Evolutionary conservation across 163 green algal genomes (phyloP).

Genomic region (Scenedesmus sp.): DNA sequence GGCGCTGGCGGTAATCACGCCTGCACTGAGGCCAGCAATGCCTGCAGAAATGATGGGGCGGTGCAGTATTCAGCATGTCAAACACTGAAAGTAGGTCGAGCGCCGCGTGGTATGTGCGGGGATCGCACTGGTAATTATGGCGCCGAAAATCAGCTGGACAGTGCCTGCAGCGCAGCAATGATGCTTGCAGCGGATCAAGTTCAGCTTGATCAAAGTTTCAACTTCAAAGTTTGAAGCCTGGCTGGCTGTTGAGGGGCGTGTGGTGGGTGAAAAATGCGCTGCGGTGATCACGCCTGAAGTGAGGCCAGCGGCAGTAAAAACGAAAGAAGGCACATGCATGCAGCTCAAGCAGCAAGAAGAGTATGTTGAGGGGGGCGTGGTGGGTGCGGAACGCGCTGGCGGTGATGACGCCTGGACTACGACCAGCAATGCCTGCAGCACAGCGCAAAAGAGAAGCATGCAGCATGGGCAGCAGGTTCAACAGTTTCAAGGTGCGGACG

Average conservation of each 20-base stretch:
- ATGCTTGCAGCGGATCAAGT: no score
- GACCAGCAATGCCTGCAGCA: background rate
- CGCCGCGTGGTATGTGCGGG: no score
- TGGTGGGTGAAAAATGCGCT: constrained; percentile 90
- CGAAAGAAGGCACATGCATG: constrained; percentile 37
- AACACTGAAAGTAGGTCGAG: no score
- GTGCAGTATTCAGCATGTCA: no score
- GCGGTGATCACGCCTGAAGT: constrained; percentile 73
- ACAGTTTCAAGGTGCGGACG: no score
- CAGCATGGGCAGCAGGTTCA: no score
- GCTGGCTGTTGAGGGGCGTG: constrained; percentile 81
- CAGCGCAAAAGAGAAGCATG: background rate
- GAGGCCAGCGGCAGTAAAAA: constrained; percentile 56
- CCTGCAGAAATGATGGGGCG: background rate
- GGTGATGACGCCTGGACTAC: no score
- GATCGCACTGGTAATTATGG: no score
- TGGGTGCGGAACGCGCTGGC: constrained; percentile 83
- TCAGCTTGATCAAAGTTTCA: no score
- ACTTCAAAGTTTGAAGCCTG: constrained; percentile 76
- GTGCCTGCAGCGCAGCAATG: no score
- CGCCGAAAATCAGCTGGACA: no score
- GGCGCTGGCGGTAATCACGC: constrained; percentile 78
- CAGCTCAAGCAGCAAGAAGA: constrained; percentile 59
- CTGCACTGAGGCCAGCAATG: constrained; percentile 69
- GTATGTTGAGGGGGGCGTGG: constrained; percentile 64